Evolutionary conservation across 2,329 filamentous ascomycete species (phyloP).

Genomic region (Neofusicoccum kwambonambiense): DNA sequence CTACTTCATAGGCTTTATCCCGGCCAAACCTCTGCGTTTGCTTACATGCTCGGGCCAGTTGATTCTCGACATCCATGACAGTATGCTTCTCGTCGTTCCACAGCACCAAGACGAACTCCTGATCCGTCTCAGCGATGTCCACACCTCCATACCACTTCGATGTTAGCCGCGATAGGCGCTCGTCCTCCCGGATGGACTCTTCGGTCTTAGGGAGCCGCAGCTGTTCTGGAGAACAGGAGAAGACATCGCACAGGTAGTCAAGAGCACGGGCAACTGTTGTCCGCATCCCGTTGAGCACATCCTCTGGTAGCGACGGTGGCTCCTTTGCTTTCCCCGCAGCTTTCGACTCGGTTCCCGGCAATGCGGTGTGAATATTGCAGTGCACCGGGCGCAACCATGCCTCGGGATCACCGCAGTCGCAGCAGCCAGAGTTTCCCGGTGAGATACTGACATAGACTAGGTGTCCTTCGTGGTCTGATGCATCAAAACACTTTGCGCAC

Average conservation of each 20-base stretch:
- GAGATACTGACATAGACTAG: constrained; percentile 87
- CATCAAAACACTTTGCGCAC: constrained; percentile 90
- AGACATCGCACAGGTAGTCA: constrained; percentile 96
- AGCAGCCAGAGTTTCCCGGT: constrained; percentile 90
- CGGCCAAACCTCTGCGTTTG: constrained; percentile 68
- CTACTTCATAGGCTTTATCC: constrained; percentile 79
- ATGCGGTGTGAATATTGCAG: constrained; percentile 86
- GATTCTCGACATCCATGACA: constrained; percentile 82
- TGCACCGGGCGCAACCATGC: constrained; percentile 86
- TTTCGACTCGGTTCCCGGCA: constrained; percentile 32
- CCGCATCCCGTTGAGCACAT: constrained; percentile 73
- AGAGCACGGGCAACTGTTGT: constrained; percentile 83
- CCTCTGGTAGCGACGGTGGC: constrained; percentile 62
- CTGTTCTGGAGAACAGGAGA: constrained; percentile 96
- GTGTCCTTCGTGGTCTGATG: constrained; percentile 91
- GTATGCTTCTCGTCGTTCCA: constrained; percentile 99
- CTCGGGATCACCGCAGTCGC: constrained; percentile 94
- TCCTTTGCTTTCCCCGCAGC: constrained; percentile 59
- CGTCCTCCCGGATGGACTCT: constrained; percentile 77
- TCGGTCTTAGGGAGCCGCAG: constrained; percentile 80
- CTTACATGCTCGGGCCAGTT: constrained; percentile 85
- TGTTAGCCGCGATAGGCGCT: constrained; percentile 72
- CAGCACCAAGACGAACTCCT: constrained; percentile 79
- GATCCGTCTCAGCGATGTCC: constrained; percentile 61
- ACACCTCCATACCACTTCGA: constrained; percentile 67